Evolutionary conservation across 805 yeast genomes (phyloP).

Genomic region (Cyberlindnera saturnus): DNA sequence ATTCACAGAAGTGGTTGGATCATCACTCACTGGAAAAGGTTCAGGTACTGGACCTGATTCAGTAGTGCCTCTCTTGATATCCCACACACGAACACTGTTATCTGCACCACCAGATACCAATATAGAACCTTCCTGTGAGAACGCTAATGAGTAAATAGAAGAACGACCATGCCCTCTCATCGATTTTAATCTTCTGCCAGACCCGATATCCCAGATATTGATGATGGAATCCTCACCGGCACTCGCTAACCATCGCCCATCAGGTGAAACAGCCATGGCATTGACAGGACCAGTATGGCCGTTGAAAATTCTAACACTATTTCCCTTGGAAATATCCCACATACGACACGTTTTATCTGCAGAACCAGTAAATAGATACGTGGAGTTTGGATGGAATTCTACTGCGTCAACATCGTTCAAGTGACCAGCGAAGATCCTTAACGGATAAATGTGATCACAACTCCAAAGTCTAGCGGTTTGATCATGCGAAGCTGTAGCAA

Average conservation of each 20-base stretch:
- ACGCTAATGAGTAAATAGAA: constrained; percentile 77
- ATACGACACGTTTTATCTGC: constrained; percentile 92
- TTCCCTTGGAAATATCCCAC: constrained; percentile 95
- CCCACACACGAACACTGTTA: constrained; percentile 93
- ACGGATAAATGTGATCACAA: constrained; percentile 94
- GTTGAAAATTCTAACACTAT: constrained; percentile 82
- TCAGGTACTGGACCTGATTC: constrained; percentile 80
- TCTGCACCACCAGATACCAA: constrained; percentile 92
- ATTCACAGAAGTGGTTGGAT: constrained; percentile 15
- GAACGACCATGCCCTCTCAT: constrained; percentile 94
- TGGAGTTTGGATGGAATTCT: constrained; percentile 93
- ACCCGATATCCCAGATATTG: constrained; percentile 89
- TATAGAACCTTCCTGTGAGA: constrained; percentile 82
- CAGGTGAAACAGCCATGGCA: constrained; percentile 85
- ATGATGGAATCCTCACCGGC: constrained; percentile 92
- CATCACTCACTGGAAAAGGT: constrained; percentile 37
- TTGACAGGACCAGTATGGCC: constrained; percentile 91
- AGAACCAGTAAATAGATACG: constrained; percentile 91
- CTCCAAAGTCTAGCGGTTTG: constrained; percentile 98
- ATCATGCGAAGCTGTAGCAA: constrained; percentile 97
- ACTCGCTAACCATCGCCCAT: constrained; percentile 93
- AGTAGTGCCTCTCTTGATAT: constrained; percentile 75
- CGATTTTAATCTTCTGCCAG: constrained; percentile 80
- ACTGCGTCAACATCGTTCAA: constrained; percentile 93
- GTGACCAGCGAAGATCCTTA: constrained; percentile 96